Conservation (phyloP, 2,329 filamentous ascomycete genomes). For the Fusarium caatingaense region DNA sequence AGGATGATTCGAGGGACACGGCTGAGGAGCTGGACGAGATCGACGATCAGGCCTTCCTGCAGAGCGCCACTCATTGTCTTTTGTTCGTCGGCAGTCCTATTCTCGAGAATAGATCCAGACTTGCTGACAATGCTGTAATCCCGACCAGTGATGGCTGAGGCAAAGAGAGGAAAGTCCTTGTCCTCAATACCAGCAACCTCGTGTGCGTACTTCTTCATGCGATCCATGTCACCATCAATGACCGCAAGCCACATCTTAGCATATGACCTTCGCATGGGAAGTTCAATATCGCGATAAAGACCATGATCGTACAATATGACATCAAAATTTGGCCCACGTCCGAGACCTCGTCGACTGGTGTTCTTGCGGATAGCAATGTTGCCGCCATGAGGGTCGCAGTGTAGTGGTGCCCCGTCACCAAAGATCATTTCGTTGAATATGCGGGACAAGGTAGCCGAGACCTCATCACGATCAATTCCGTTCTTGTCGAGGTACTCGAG, state of each 20-base stretch:
- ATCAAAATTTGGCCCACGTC: constrained; percentile 81
- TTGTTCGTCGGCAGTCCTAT: constrained; percentile 81
- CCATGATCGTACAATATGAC: constrained; percentile 97
- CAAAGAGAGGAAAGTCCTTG: constrained; percentile 93
- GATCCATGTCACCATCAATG: constrained; percentile 84
- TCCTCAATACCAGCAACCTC: constrained; percentile 91
- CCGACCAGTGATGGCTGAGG: constrained; percentile 93
- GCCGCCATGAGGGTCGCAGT: constrained; percentile 96
- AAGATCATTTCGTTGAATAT: constrained; percentile 99
- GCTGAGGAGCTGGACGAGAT: constrained; percentile 88
- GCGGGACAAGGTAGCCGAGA: constrained; percentile 87
- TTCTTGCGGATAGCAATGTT: constrained; percentile 94
- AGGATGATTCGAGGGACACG: constrained; percentile 92
- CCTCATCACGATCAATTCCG: constrained; percentile 92
- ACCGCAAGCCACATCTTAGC: constrained; percentile 98
- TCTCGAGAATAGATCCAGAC: constrained; percentile 65
- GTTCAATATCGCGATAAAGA: constrained; percentile 91
- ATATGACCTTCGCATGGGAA: constrained; percentile 82
- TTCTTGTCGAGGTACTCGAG: constrained; percentile 86
- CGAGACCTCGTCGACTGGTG: constrained; percentile 61
- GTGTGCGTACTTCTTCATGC: constrained; percentile 88
- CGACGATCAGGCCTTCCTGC: constrained; percentile 87
- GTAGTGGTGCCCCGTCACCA: constrained; percentile 84
- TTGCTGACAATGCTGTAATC: constrained; percentile 82
- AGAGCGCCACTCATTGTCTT: constrained; percentile 86